phyloP scores from a whole-genome alignment of 768 basidiomycete species.

The Phylloporus sp. region DNA sequence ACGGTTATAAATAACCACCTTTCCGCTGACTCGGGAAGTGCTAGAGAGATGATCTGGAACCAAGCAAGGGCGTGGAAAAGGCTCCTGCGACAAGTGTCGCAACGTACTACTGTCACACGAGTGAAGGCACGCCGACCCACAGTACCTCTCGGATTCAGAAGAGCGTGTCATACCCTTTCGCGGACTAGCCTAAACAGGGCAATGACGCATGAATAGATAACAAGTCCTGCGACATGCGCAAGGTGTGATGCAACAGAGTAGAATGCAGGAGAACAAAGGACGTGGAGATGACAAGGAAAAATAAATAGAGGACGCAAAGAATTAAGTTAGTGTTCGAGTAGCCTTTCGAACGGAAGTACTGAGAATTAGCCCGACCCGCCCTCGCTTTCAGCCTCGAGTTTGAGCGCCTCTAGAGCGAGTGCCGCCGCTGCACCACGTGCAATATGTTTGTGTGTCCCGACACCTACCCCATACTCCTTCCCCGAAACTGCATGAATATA shows the following conservation, averaged over 20 bases:
- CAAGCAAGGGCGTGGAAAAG: slow-evolving; percentile 4
- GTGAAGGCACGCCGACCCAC: background rate
- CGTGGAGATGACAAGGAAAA: background rate
- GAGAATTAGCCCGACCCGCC: slow-evolving; percentile 3
- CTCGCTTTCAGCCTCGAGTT: slow-evolving; percentile 15
- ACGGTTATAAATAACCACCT: slow-evolving; percentile 7
- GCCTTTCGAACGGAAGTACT: background rate
- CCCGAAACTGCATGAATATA: slow-evolving; percentile 43
- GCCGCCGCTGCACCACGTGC: slow-evolving; percentile 41
- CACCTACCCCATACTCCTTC: slow-evolving; percentile 42
- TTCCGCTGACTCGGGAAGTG: slow-evolving; percentile 20
- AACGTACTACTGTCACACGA: slow-evolving; percentile 1
- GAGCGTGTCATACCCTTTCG: slow-evolving; percentile 7
- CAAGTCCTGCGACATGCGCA: slow-evolving; percentile 2
- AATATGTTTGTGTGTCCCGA: slow-evolving; percentile 46
- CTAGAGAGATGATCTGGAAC: slow-evolving; percentile 15
- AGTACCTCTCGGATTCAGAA: slow-evolving; percentile 1
- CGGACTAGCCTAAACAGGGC: slow-evolving; percentile 1
- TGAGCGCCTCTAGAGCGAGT: slow-evolving; percentile 35
- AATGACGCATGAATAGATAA: slow-evolving; percentile 10
- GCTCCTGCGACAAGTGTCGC: slow-evolving; percentile 13
- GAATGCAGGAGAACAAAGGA: background rate
- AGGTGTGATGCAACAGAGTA: slow-evolving; percentile 7
- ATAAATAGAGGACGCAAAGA: slow-evolving; percentile 6
- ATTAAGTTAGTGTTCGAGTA: background rate